Evolutionary conservation across 495 filamentous ascomycete species (phyloP), one percentile per base, ranked within the genome.

Genomic region (Parmelia sp.): DNA sequence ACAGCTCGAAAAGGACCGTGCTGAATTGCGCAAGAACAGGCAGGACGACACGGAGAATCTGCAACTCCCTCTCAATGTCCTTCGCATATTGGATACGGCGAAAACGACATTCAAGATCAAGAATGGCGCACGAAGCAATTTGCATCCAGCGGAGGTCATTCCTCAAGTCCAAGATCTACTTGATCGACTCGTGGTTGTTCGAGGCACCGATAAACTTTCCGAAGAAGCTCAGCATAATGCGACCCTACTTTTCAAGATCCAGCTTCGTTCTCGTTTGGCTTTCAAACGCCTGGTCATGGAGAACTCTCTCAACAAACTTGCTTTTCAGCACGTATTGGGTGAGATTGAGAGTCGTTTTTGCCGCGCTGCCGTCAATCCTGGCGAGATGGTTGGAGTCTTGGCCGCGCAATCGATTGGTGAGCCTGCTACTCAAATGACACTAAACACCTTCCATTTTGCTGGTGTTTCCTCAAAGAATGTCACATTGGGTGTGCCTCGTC

Each of bases 391-490:
- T 61, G 94, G 94, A 74, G 95, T 97, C 39, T 82, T 99, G 71
- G 94, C 94, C 62, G 94, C 94, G 15, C 94, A 99, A 77, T 97
- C 92, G 33, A 97, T 99, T 75, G 94, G 94, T 80, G 94, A 99
- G 74, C 94, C 94, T 25, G 94, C 94, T 53, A 99, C 94, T 3
- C 94, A 99, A 78, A 99, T 99, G 94, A 99, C 94, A 0, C 76
- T 99, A 57, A 99, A 99, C 77, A 99, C 94, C 35, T 99, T 99
- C 87, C 94, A 99, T 83, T 97, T 99, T 77, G 91, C 94, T 75
- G 94, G 94, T 95, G 91, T 98, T 51, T 95, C 95, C 2, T 96
- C 94, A 29, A 99, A 99, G 86, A 99, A 97, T 82, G 91, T 97
- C 58, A 99, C 94, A 29, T 89, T 97, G 60, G 94, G 94, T 89